Evolutionary conservation across 1,284 basidiomycete genomes (phyloP).

Genomic region (Jaminaea rosea): DNA sequence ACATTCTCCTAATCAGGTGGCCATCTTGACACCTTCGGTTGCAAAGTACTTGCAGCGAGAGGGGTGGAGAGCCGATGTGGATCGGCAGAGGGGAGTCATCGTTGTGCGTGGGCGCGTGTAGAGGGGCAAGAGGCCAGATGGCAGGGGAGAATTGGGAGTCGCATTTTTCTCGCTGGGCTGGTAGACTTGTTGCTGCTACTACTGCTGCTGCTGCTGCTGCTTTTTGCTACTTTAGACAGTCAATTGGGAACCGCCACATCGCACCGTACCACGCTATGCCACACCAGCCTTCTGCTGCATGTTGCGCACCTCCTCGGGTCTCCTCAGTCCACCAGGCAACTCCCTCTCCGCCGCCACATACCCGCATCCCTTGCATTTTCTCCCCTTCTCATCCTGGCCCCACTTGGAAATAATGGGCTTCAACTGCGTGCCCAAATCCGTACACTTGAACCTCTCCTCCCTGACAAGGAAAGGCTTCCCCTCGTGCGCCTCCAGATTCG

Average conservation of each 20-base stretch:
- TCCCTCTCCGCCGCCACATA: not conserved
- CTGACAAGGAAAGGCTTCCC: slow-evolving; percentile 68
- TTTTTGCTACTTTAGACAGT: no score
- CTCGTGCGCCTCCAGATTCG: slow-evolving; percentile 56
- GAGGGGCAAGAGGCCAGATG: no score
- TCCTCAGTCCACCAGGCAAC: not conserved
- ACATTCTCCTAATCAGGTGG: slow-evolving; percentile 42
- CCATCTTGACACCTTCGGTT: slow-evolving; percentile 45
- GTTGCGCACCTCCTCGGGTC: not conserved
- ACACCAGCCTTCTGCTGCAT: no score
- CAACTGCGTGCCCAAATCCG: slow-evolving; percentile 83
- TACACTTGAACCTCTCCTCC: slow-evolving; percentile 78
- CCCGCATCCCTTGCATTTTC: slow-evolving; percentile 14
- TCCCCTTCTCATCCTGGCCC: slow-evolving; percentile 22
- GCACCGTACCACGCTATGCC: no score
- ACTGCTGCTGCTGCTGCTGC: no score
- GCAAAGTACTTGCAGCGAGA: slow-evolving; percentile 41
- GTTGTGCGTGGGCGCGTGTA: not conserved
- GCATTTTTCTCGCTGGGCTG: no score
- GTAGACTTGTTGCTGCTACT: no score
- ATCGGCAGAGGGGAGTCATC: not conserved
- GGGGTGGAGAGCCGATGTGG: slow-evolving; percentile 32
- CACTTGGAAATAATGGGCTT: slow-evolving; percentile 67
- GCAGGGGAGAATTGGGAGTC: no score
- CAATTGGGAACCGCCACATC: no score